Evolutionary conservation across 345 rosid species (phyloP), one percentile per base, ranked within the genome.

Genomic region (Microcos paniculata): DNA sequence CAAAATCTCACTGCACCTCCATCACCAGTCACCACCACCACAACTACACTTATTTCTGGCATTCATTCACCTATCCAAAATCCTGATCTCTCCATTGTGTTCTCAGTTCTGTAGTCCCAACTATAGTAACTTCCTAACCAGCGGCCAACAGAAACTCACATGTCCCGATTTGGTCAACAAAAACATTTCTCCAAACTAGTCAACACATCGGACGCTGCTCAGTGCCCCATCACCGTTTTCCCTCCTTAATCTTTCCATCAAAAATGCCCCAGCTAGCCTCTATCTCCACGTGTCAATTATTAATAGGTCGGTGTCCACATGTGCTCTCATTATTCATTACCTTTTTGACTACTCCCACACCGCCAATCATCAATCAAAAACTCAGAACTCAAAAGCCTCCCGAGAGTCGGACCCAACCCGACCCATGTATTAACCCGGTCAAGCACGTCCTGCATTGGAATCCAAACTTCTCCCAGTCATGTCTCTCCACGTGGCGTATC

Each of bases 401-500:
- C n/a, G n/a, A 45, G 71, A 71, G 53, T 33, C 53, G 6, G 40
- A 33, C 67, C 2, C 16, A 56, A n/a, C 23, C 78, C 43, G 80
- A 73, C 70, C 74, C 79, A 55, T 2, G 18, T 19, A 51, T 51
- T 19, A 63, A 81, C 74, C 82, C 80, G 84, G 92, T 87, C 89
- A 84, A 87, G 84, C 80, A 30, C 66, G 76, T 72, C 57, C 6
- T 9, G 87, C 88, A 82, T 85, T 70, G 94, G 82, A 73, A 76
- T 76, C 70, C 83, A n/a, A 62, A 73, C 59, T 69, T 35, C 65
- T 68, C 38, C 89, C 71, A 81, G 46, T 79, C 3, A 74, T 21
- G 8, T 71, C 21, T 18, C 5, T 45, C 86, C 90, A 88, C 98
- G 94, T 91, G 95, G 87, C 42, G 3, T 0, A 0, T 1, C 19